Evolutionary conservation across 495 filamentous ascomycete genomes (phyloP), one percentile per base, ranked within the genome.

Genomic region (Penicillium riverlandense): DNA sequence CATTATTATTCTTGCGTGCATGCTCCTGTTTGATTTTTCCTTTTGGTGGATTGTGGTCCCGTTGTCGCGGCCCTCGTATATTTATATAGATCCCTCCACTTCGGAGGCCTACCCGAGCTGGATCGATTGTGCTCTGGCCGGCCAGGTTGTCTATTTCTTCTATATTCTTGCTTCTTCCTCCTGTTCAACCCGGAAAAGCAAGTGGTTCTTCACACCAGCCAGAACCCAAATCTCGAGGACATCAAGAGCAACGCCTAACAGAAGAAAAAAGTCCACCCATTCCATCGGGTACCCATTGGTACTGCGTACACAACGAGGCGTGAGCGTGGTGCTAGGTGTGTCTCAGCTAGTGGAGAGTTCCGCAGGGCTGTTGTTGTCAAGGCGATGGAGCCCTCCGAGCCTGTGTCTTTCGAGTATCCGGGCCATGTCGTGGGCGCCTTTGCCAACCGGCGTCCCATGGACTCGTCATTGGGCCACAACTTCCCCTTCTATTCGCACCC

Each of bases 371-470:
- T 6, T 22, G 2, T 22, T 22, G 22, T 22, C 22, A 22, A 22
- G 22, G 6, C 22, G 27, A 73, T 73, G 69, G 69, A 73, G 43
- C 64, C 69, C 13, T 57, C 63, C 35, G 67, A 71, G 44, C 65
- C 69, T 1, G 67, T 68, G 22, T 62, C 67, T 15, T 73, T 66
- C 42, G 65, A 67, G 32, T 70, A 71, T 44, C 51, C 67, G 8
- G 58, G 62, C 44, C 67, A 70, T 53, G 53, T 49, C 16, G 53
- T 71, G 35, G 65, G 65, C 13, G 55, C 61, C 16, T 54, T 66
- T 54, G 54, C 55, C 11, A 58, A 61, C 46, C 67, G 66, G 47
- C 67, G 67, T 7, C 49, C 66, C 40, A 61, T 71, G 49, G 57
- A 60, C 47, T 58, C 66, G 12, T 55, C 49, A 37, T 33, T 70